A percentile compares a stretch with the other conserved stretches of the same genome.
phyloP scores from a whole-genome alignment of 2,329 filamentous ascomycete species.

The Colletotrichum gigasporum region DNA sequence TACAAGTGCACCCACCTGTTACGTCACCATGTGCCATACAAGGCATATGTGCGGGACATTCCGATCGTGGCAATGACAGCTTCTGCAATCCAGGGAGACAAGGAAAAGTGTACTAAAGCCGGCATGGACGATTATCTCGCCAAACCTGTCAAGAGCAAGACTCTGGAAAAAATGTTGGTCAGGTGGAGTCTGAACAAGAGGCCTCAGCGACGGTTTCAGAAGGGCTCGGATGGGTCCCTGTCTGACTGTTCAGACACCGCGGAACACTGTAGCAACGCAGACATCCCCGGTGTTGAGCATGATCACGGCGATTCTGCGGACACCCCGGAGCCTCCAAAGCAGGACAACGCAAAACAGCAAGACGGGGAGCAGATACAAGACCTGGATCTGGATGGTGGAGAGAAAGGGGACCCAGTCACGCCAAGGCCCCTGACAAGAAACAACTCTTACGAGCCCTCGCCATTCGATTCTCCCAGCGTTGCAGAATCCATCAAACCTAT shows the following conservation, averaged over 20 bases:
- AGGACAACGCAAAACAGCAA: too few species aligned
- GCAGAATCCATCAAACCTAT: constrained; percentile 45
- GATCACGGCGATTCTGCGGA: not conserved
- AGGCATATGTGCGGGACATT: constrained; percentile 65
- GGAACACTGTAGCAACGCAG: constrained; percentile 53
- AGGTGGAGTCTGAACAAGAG: constrained; percentile 66
- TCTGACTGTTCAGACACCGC: constrained; percentile 58
- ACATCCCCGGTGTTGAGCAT: constrained; percentile 45
- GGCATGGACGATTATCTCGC: constrained; percentile 82
- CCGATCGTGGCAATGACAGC: constrained; percentile 87
- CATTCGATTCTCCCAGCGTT: constrained; percentile 47
- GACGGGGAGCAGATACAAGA: too few species aligned
- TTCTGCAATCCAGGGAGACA: constrained; percentile 79
- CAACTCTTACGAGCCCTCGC: constrained; percentile 50
- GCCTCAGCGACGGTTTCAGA: constrained; percentile 33
- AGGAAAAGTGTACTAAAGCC: constrained; percentile 76
- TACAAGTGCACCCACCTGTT: constrained; percentile 81
- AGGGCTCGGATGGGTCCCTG: constrained; percentile 33
- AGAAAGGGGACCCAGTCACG: constrained; percentile 44
- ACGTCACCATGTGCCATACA: constrained; percentile 74
- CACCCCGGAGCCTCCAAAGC: not conserved
- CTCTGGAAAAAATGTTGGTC: constrained; percentile 76
- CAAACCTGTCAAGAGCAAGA: constrained; percentile 76
- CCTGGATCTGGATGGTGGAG: constrained; percentile 8
- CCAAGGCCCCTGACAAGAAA: constrained; percentile 51